Evolutionary conservation across 805 yeast genomes (phyloP).

Genomic region (Cyberlindnera saturnus): DNA sequence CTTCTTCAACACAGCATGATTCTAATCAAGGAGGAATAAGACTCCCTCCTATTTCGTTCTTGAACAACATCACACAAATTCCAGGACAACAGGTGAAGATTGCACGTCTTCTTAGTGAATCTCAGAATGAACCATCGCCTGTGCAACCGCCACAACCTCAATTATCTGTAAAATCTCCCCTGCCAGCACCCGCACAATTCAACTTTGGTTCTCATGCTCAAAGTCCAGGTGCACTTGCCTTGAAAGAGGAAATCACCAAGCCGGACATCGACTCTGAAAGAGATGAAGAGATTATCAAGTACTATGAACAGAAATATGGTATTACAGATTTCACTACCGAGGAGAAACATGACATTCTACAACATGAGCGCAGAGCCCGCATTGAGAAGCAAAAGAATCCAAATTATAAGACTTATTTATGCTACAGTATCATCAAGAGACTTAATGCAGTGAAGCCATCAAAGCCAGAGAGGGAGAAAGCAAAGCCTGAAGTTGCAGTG

Average conservation of each 20-base stretch:
- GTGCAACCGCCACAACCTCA: constrained; percentile 1
- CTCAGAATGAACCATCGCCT: neutral
- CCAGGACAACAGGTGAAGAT: constrained; percentile 5
- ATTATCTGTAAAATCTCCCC: neutral
- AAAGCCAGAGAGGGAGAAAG: constrained; percentile 1
- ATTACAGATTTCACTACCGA: constrained; percentile 23
- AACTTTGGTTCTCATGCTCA: no score
- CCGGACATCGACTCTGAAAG: constrained; percentile 19
- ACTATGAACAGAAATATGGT: constrained; percentile 22
- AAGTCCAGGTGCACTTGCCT: neutral
- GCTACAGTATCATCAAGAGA: constrained; percentile 25
- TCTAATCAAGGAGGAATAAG: constrained; percentile 18
- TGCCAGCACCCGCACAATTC: no score
- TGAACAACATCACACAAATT: constrained; percentile 8
- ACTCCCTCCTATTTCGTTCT: constrained; percentile 36
- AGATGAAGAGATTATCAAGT: constrained; percentile 24
- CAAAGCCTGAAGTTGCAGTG: neutral
- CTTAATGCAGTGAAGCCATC: constrained; percentile 18
- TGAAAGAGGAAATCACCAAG: constrained; percentile 20
- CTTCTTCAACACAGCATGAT: constrained; percentile 1
- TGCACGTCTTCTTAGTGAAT: constrained; percentile 9
- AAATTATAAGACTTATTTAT: constrained; percentile 22
- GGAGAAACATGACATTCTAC: constrained; percentile 25
- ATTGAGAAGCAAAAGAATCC: constrained; percentile 23
- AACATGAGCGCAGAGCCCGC: constrained; percentile 24